Conservation (phyloP, 306 rosid species). For the Herpetospermum pedunculosum region DNA sequence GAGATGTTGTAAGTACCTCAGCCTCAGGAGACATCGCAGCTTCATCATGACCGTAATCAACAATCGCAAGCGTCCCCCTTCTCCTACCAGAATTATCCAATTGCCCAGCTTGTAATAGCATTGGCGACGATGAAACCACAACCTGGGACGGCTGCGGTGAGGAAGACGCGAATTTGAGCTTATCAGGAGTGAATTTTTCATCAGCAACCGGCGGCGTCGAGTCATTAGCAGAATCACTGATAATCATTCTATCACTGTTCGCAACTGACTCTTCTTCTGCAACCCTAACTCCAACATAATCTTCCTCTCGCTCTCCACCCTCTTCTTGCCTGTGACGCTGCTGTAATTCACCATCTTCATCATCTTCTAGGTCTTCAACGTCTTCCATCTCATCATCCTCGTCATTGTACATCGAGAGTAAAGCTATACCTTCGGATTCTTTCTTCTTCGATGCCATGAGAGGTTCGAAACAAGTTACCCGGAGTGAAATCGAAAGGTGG, state of each 20-base stretch:
- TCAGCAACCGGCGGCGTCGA: slow-evolving; percentile 13
- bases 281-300: slow-evolving; percentile 16
- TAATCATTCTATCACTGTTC: slow-evolving; percentile 15
- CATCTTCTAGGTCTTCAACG: slow-evolving; percentile 19
- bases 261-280: slow-evolving; percentile 33
- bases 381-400: slow-evolving; percentile 58
- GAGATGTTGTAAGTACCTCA: slow-evolving; percentile 40
- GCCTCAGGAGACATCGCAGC: slow-evolving; percentile 91
- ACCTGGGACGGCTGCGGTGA: slow-evolving; percentile 23
- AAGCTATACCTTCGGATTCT: slow-evolving; percentile 65
- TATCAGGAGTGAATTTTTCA: slow-evolving; percentile 27
- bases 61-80: slow-evolving; percentile 60
- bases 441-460: slow-evolving; percentile 58
- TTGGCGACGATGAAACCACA: slow-evolving; percentile 24
- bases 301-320: slow-evolving; percentile 23
- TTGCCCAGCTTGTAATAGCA: slow-evolving; percentile 16
- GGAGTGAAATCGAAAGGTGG: background rate
- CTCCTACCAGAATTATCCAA: slow-evolving; percentile 17
- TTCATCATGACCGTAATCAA: slow-evolving; percentile 90
- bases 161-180: slow-evolving; percentile 23
- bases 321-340: slow-evolving; percentile 34
- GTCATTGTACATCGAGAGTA: slow-evolving; percentile 70
- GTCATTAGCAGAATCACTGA: slow-evolving; percentile 27
- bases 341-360: slow-evolving; percentile 27
- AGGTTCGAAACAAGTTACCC: background rate